These are phyloP conservation scores for Vaccinium myrtillus DNA, from an alignment of 148 eudicot species.

Conservation along the genomic window DNA sequence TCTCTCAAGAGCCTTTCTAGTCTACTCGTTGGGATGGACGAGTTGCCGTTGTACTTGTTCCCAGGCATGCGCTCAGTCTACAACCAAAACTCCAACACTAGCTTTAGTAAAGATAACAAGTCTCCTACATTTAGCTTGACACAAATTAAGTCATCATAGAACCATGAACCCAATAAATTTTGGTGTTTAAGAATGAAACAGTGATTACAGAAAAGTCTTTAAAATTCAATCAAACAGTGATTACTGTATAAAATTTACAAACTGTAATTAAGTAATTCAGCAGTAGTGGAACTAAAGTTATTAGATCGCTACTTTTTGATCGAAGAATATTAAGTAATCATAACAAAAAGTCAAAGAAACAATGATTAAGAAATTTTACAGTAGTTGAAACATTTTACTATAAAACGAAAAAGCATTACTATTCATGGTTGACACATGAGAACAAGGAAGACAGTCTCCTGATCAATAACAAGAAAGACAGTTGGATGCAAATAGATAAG, in stretches of 20 bases:
- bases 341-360: background rate
- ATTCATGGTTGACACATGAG: slow-evolving; percentile 9
- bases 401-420: slow-evolving; percentile 1
- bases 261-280: background rate
- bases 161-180: background rate
- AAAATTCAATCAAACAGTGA: slow-evolving; percentile 9
- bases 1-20: slow-evolving; percentile 54
- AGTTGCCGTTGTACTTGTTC: slow-evolving; percentile 57
- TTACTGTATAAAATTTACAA: background rate
- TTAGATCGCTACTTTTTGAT: background rate
- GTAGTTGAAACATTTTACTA: slow-evolving; percentile 8
- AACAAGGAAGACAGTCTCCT: too few species aligned
- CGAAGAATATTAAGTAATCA: background rate
- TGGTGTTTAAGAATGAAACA: background rate
- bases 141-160: slow-evolving; percentile 13
- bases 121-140: slow-evolving; percentile 31
- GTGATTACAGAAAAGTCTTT: background rate
- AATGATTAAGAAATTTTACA: background rate
- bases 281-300: background rate
- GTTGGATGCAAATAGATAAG: slow-evolving; percentile 22
- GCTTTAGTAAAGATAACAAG: slow-evolving; percentile 20
- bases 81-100: slow-evolving; percentile 23
- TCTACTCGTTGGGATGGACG: slow-evolving; percentile 44
- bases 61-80: slow-evolving; percentile 69
- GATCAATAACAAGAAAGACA: background rate